A percentile compares a stretch with the other conserved stretches of the same genome.
phyloP scores from a whole-genome alignment of 768 basidiomycete genomes.

The Lactarius indigo region DNA sequence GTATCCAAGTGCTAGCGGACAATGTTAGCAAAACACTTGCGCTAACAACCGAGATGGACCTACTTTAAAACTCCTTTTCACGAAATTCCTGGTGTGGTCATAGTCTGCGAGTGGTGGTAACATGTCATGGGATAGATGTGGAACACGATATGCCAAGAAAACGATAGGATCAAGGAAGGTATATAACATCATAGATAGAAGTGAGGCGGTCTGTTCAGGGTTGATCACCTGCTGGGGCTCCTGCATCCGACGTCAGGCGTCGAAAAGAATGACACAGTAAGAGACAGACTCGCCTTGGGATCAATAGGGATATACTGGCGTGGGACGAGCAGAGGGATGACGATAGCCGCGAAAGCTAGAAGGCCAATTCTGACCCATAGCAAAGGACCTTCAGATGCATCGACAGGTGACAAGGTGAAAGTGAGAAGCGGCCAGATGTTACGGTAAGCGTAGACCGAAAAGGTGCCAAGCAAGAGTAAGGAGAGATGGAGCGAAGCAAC shows the following conservation, averaged over 20 bases:
- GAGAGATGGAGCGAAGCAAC: constrained; percentile 45
- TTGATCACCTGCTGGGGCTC: constrained; percentile 29
- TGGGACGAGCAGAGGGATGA: constrained; percentile 55
- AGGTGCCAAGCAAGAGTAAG: constrained; percentile 45
- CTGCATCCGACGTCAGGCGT: constrained; percentile 13
- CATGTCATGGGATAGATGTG: constrained; percentile 42
- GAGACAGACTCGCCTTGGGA: constrained; percentile 38
- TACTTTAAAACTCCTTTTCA: constrained; percentile 34
- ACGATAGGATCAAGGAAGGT: constrained; percentile 55
- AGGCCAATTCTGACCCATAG: constrained; percentile 54
- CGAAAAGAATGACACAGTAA: background rate
- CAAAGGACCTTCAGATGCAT: constrained; percentile 44
- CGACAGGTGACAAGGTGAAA: constrained; percentile 47
- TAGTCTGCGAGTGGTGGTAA: constrained; percentile 52
- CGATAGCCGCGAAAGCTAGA: constrained; percentile 42
- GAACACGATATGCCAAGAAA: constrained; percentile 39
- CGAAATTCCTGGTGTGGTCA: constrained; percentile 37
- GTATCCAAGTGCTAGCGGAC: constrained; percentile 30
- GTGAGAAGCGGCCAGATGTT: constrained; percentile 59
- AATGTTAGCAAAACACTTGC: background rate
- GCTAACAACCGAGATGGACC: constrained; percentile 8
- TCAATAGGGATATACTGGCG: constrained; percentile 57
- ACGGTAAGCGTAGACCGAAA: constrained; percentile 52
- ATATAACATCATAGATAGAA: constrained; percentile 39
- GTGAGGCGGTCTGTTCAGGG: constrained; percentile 34